phyloP scores from a whole-genome alignment of 768 basidiomycete species.

The Lactarius tabidus region DNA sequence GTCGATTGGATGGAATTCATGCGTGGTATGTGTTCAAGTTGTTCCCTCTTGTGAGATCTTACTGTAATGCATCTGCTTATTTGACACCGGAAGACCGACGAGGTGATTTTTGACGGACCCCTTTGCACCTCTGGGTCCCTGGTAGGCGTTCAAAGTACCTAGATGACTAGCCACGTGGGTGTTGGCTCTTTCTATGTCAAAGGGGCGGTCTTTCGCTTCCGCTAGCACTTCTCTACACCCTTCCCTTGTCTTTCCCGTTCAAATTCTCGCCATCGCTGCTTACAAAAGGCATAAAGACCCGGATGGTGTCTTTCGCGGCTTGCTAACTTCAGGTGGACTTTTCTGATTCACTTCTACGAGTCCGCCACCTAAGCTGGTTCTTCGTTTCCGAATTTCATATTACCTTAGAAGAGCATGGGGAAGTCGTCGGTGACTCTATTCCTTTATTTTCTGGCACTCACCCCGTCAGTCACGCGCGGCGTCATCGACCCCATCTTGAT shows the following conservation, averaged over 20 bases:
- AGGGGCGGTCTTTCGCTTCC: not conserved
- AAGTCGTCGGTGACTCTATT: not conserved
- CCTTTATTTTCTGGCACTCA: not conserved
- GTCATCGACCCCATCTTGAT: constrained; percentile 27
- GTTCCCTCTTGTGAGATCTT: not conserved
- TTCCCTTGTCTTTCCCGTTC: not conserved
- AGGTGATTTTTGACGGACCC: not conserved
- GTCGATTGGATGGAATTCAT: not conserved
- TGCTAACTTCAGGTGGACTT: not conserved
- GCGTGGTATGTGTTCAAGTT: not conserved
- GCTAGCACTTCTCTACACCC: not conserved
- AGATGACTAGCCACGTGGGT: not conserved
- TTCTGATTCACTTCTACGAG: not conserved
- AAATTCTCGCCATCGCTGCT: not conserved
- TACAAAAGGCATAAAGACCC: not conserved
- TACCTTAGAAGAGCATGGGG: not conserved
- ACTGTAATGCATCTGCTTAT: not conserved
- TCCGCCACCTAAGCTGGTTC: not conserved
- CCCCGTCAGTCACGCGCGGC: not conserved
- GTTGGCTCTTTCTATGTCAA: not conserved
- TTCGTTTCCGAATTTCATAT: not conserved
- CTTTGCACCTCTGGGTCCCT: not conserved
- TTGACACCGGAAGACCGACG: not conserved
- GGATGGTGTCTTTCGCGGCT: not conserved
- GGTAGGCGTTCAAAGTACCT: not conserved